Percentiles rank a stretch among this genome's conserved stretches.
phyloP scores from a whole-genome alignment of 257 asterid species.

The Datura wrightii region DNA sequence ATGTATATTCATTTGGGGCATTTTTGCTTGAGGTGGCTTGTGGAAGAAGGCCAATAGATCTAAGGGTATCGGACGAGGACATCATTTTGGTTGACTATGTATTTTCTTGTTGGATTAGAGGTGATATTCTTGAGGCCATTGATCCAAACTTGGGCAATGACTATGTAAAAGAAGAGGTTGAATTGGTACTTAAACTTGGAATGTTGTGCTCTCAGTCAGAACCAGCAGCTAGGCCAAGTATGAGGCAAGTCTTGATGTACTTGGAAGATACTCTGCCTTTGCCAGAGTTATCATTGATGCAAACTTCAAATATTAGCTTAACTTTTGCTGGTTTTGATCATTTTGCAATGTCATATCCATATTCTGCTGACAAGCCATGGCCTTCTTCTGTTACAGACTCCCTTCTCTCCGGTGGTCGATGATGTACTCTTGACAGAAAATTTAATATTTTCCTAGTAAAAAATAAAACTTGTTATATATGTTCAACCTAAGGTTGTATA shows the following conservation, averaged over 20 bases:
- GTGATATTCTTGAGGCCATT: constrained; percentile 48
- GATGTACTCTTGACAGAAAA: background rate
- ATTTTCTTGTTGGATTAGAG: constrained; percentile 49
- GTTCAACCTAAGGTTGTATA: background rate
- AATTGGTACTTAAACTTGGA: constrained; percentile 59
- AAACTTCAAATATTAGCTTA: constrained; percentile 22
- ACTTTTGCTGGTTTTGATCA: background rate
- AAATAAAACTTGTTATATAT: background rate
- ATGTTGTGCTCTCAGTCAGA: constrained; percentile 54
- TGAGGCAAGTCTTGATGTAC: background rate
- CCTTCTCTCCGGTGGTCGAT: constrained; percentile 8
- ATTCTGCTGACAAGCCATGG: background rate
- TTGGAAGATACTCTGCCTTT: background rate
- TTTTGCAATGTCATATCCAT: background rate
- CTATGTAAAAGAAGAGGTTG: constrained; percentile 50
- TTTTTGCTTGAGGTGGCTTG: constrained; percentile 68
- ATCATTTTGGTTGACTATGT: constrained; percentile 61
- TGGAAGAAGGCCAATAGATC: constrained; percentile 70
- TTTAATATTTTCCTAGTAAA: background rate
- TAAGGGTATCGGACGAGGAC: constrained; percentile 36
- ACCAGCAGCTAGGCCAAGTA: constrained; percentile 49
- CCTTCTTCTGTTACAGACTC: constrained; percentile 6
- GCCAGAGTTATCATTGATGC: constrained; percentile 35
- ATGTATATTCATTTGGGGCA: constrained; percentile 71
- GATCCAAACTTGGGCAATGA: constrained; percentile 52